Percentiles rank a stretch among this genome's conserved stretches.
These are phyloP conservation scores for Pinus tabuliformis DNA, from an alignment of 75 land plant genomes.

Conservation along the genomic window DNA sequence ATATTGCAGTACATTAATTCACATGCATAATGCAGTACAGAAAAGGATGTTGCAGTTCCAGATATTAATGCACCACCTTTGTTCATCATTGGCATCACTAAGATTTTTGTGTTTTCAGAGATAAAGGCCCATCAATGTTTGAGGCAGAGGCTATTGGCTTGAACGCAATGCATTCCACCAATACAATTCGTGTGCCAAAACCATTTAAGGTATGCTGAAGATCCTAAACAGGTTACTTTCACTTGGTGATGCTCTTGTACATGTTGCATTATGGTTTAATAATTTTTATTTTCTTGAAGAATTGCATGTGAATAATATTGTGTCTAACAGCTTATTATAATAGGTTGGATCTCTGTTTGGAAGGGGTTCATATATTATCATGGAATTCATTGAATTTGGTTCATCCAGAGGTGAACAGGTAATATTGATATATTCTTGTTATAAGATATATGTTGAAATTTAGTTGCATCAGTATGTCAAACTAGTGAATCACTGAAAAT, in stretches of 20 bases:
- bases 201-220: conserved; percentile 67
- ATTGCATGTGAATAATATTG: neutral
- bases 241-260: conserved; percentile 1
- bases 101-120: conserved; percentile 30
- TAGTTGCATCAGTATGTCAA: neutral
- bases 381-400: conserved; percentile 95
- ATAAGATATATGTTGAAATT: neutral
- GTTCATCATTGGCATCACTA: too few relatives aligned
- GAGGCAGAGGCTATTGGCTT: conserved; percentile 97
- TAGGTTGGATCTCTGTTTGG: conserved; percentile 69
- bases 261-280: neutral
- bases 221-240: neutral
- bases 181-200: conserved; percentile 90
- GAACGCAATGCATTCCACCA: conserved; percentile 75
- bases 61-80: too few relatives aligned
- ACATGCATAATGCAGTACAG: too few relatives aligned
- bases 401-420: conserved; percentile 84
- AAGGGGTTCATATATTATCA: conserved; percentile 96
- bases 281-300: neutral
- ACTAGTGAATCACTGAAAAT: neutral
- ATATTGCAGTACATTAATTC: too few relatives aligned
- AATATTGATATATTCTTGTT: conserved; percentile 7
- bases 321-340: conserved; percentile 3
- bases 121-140: conserved; percentile 86
- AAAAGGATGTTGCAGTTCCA: too few relatives aligned